Percentiles rank a stretch among this genome's conserved stretches.
Evolutionary conservation across 1,139 yeast genomes (phyloP).

Genomic region (Debaryomyces robertsiae): DNA sequence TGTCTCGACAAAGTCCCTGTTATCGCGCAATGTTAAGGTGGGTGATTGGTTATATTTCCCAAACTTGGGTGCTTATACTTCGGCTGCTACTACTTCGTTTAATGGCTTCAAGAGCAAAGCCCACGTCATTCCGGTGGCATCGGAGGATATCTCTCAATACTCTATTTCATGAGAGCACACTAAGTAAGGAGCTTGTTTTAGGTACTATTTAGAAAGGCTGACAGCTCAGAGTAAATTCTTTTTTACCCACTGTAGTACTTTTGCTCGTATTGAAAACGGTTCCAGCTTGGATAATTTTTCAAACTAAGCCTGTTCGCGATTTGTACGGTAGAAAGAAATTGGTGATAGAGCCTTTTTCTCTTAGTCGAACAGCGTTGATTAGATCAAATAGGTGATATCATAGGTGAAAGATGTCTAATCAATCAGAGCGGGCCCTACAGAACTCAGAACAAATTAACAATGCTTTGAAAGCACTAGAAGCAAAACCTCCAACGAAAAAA

Average conservation of each 20-base stretch:
- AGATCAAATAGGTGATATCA: not conserved
- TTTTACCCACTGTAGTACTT: too few relatives aligned
- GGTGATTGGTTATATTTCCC: conserved; percentile 95
- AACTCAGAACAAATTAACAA: conserved; percentile 68
- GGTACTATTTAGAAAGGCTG: conserved; percentile 1
- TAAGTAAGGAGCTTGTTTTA: conserved; percentile 5
- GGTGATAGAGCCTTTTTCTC: conserved; percentile 5
- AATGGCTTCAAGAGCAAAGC: conserved; percentile 77
- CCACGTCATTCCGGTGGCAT: conserved; percentile 61
- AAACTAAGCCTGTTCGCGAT: conserved; percentile 6
- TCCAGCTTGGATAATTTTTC: not conserved
- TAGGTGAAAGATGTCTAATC: conserved; percentile 7
- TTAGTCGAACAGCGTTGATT: not conserved
- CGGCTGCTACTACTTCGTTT: conserved; percentile 85
- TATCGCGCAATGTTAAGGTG: conserved; percentile 64
- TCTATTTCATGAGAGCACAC: not conserved
- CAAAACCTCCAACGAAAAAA: conserved; percentile 36
- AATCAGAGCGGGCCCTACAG: conserved; percentile 18
- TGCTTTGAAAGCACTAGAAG: conserved; percentile 72
- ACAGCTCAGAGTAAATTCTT: not conserved
- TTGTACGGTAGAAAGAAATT: not conserved
- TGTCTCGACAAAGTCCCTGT: conserved; percentile 53
- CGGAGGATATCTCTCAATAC: conserved; percentile 27
- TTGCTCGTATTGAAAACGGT: too few relatives aligned
- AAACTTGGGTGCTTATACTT: conserved; percentile 90